Percentiles rank a stretch among this genome's conserved stretches.
Conservation (phyloP, 371 early-diverging fungal genomes). For the Blastocladiella emersonii region DNA sequence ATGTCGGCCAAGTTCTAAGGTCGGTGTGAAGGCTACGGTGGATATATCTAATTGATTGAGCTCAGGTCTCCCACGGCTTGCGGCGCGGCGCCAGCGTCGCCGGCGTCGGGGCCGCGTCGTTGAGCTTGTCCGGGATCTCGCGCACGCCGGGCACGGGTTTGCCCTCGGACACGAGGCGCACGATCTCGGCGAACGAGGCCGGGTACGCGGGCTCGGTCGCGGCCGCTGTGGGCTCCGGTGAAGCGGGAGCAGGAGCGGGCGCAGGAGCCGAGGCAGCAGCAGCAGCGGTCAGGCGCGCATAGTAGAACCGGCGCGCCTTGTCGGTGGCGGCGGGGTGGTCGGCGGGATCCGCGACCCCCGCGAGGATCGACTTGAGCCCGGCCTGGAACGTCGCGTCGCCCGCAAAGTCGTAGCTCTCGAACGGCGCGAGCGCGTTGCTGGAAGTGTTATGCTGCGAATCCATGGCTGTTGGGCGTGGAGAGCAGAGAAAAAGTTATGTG, state of each 20-base stretch:
- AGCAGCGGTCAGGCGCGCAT: too few relatives aligned
- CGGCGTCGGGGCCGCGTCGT: constrained; percentile 5
- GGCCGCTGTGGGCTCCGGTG: neutral
- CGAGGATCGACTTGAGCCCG: constrained; percentile 15
- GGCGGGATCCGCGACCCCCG: neutral
- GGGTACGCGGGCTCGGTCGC: constrained; percentile 14
- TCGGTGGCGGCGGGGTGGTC: constrained; percentile 8
- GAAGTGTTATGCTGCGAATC: too few relatives aligned
- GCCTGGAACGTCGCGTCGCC: constrained; percentile 17
- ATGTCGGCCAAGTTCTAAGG: too few relatives aligned
- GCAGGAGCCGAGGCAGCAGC: too few relatives aligned
- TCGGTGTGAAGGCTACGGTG: too few relatives aligned
- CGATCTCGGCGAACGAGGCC: constrained; percentile 19
- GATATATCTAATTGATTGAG: too few relatives aligned
- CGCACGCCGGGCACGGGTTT: constrained; percentile 26
- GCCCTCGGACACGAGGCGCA: constrained; percentile 21
- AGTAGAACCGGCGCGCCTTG: constrained; percentile 25
- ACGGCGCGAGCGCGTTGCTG: too few relatives aligned
- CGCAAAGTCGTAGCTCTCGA: constrained; percentile 15
- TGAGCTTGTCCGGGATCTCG: constrained; percentile 20
- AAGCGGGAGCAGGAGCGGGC: too few relatives aligned
- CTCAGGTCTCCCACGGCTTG: constrained; percentile 19
- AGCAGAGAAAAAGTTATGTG: too few relatives aligned
- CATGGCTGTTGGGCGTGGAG: too few relatives aligned
- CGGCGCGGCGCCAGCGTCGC: constrained; percentile 3